Conservation (phyloP, 2,329 filamentous ascomycete species). For the Penicillium hesseltinei region DNA sequence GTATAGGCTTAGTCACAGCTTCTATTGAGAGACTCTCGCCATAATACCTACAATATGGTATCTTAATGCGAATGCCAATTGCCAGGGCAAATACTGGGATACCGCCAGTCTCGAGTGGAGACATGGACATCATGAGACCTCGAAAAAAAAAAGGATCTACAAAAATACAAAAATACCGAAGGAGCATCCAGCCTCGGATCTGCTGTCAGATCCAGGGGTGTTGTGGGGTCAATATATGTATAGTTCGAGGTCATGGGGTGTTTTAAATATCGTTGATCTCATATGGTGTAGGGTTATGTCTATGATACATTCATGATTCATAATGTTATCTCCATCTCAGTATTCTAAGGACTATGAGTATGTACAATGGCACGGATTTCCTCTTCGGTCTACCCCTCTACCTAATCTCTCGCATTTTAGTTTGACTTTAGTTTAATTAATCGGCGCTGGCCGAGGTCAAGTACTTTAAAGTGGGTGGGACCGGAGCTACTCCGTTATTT, state of each 20-base stretch:
- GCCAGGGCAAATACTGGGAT: neutral
- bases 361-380: neutral
- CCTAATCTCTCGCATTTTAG: neutral
- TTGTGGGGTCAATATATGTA: neutral
- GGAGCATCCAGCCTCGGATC: slow-evolving; percentile 8
- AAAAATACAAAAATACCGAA: neutral
- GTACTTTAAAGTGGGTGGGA: neutral
- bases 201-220: slow-evolving; percentile 27
- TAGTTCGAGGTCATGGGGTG: slow-evolving; percentile 1
- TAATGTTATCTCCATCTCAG: neutral
- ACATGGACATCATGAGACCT: slow-evolving; percentile 30
- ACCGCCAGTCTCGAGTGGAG: slow-evolving; percentile 9
- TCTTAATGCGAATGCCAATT: neutral
- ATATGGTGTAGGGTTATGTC: neutral
- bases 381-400: neutral
- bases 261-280: neutral
- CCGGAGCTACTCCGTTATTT: slow-evolving; percentile 1
- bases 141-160: slow-evolving; percentile 21
- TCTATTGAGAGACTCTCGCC: too few species aligned
- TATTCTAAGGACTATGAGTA: neutral
- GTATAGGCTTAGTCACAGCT: neutral
- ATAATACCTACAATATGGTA: neutral
- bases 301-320: neutral
- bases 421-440: neutral
- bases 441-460: slow-evolving; percentile 3